Conservation (phyloP, 2,329 filamentous ascomycete genomes). For the Hyphodiscus sp. region DNA sequence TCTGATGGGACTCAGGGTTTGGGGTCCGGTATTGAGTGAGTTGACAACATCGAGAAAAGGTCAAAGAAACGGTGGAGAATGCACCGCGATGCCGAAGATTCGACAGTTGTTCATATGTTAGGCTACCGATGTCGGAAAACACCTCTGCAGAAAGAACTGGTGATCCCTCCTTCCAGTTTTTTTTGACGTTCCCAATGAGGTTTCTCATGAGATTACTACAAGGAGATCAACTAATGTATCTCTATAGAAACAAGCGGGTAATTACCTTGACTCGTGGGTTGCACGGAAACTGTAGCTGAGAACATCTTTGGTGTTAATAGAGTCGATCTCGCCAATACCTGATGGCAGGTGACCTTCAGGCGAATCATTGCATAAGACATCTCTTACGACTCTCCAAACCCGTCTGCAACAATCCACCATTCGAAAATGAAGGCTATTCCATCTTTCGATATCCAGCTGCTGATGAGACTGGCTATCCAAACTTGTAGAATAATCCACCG, state of each 20-base stretch:
- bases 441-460: conserved; percentile 3
- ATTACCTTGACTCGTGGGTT: conserved; percentile 85
- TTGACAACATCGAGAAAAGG: conserved; percentile 76
- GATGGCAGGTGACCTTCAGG: conserved; percentile 82
- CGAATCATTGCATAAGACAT: conserved; percentile 85
- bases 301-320: conserved; percentile 77
- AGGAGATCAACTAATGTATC: conserved; percentile 4
- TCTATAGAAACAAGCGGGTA: neutral
- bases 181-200: conserved; percentile 44
- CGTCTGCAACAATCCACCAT: conserved; percentile 55
- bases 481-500: conserved; percentile 8
- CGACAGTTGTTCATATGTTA: conserved; percentile 78
- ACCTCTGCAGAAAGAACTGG: conserved; percentile 45
- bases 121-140: conserved; percentile 60
- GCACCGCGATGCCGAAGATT: conserved; percentile 84
- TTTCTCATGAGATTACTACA: conserved; percentile 63
- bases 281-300: conserved; percentile 93
- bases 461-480: conserved; percentile 1
- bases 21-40: conserved; percentile 33
- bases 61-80: conserved; percentile 86
- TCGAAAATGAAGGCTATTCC: conserved; percentile 38
- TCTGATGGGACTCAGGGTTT: conserved; percentile 11
- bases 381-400: conserved; percentile 72
- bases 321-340: conserved; percentile 64
- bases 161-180: conserved; percentile 35